phyloP scores from a whole-genome alignment of 1,284 basidiomycete genomes.

The Wallemia mellicola region DNA sequence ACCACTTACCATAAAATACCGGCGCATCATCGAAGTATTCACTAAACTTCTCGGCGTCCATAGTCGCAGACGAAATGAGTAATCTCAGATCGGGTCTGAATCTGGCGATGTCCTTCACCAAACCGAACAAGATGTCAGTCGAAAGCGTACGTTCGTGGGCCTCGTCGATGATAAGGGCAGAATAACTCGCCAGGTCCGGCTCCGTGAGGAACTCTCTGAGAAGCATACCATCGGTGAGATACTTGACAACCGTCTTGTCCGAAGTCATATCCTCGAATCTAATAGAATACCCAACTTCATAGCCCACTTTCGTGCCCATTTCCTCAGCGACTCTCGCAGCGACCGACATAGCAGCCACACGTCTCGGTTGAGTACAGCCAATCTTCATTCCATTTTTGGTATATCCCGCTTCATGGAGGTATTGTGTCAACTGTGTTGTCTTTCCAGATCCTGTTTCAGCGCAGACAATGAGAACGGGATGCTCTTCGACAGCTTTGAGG shows the following conservation, averaged over 20 bases:
- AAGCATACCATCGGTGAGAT: constrained; percentile 98
- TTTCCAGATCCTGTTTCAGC: constrained; percentile 91
- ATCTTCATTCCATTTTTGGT: constrained; percentile 63
- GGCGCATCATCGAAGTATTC: constrained; percentile 85
- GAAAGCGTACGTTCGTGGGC: constrained; percentile 83
- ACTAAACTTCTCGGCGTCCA: constrained; percentile 87
- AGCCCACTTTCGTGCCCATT: constrained; percentile 82
- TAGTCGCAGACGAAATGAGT: constrained; percentile 80
- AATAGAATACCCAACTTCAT: constrained; percentile 94
- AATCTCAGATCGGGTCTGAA: constrained; percentile 73
- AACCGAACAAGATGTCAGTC: constrained; percentile 84
- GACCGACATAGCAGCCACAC: constrained; percentile 97
- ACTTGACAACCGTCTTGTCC: constrained; percentile 88
- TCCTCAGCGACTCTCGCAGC: constrained; percentile 96
- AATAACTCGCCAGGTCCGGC: constrained; percentile 71
- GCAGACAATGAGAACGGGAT: constrained; percentile 75
- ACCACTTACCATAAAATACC: constrained; percentile 59
- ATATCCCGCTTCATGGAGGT: constrained; percentile 89
- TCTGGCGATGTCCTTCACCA: constrained; percentile 94
- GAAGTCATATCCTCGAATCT: constrained; percentile 98
- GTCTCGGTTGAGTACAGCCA: constrained; percentile 91
- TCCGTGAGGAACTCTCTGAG: constrained; percentile 83
- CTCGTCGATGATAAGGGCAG: constrained; percentile 80
- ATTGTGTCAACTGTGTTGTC: constrained; percentile 93
- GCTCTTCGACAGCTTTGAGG: constrained; percentile 58